Evolutionary conservation across 2,329 filamentous ascomycete species (phyloP).

Genomic region (Stromatinia cepivora): DNA sequence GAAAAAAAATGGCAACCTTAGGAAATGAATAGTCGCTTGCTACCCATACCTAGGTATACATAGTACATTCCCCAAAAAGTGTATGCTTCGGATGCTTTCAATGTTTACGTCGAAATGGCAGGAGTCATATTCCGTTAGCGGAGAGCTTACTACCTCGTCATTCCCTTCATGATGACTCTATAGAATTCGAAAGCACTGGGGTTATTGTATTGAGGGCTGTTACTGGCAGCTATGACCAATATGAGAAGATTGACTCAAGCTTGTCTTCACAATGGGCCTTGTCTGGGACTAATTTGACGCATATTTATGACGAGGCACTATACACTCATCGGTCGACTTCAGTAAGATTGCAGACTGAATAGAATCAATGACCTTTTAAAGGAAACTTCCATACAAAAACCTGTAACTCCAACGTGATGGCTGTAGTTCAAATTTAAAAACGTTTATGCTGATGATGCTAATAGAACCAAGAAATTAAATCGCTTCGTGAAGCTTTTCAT

Average conservation of each 20-base stretch:
- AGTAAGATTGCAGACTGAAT: neutral
- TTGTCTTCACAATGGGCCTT: neutral
- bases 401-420: neutral
- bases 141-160: neutral
- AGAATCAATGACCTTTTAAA: neutral
- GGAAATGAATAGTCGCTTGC: neutral
- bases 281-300: neutral
- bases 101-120: neutral
- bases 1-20: too few relatives aligned
- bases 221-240: neutral
- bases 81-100: neutral
- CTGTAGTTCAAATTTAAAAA: neutral
- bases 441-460: neutral
- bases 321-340: neutral
- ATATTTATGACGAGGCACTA: neutral
- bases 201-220: neutral
- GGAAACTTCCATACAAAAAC: neutral
- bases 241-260: neutral
- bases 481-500: constrained; percentile 9
- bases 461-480: neutral
- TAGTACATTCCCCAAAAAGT: neutral
- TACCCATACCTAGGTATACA: neutral
- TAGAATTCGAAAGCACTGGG: neutral
- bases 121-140: too few relatives aligned
- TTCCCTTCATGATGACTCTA: neutral